phyloP scores from a whole-genome alignment of 1,139 yeast species.

The Debaryomyces coudertii region DNA sequence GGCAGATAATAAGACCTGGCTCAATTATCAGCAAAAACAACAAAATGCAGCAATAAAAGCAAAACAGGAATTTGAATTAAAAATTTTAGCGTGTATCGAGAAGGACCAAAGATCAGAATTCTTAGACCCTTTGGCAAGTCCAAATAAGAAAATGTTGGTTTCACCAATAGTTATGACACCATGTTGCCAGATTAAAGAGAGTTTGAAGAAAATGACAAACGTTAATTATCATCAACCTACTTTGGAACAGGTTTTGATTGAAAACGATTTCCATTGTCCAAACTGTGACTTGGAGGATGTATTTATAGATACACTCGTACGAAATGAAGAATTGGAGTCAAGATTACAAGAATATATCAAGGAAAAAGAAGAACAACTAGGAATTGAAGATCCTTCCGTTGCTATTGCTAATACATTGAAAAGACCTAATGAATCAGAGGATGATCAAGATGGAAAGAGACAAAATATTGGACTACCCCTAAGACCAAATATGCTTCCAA shows the following conservation, averaged over 20 bases:
- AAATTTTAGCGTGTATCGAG: conserved; percentile 38
- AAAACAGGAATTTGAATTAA: conserved; percentile 42
- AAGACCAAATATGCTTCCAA: conserved; percentile 23
- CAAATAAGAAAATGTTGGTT: conserved; percentile 61
- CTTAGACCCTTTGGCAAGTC: conserved; percentile 65
- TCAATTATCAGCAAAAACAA: conserved; percentile 74
- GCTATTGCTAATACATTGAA: conserved; percentile 20
- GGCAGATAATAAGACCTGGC: conserved; percentile 95
- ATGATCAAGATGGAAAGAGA: conserved; percentile 33
- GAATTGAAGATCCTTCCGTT: conserved; percentile 38
- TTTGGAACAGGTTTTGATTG: conserved; percentile 74
- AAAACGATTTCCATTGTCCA: conserved; percentile 89
- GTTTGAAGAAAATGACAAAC: conserved; percentile 55
- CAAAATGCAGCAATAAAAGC: conserved; percentile 54
- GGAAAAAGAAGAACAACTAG: conserved; percentile 44
- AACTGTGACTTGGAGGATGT: conserved; percentile 77
- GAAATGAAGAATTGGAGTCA: conserved; percentile 60
- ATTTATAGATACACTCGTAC: conserved; percentile 68
- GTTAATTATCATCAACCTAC: conserved; percentile 43
- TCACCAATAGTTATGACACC: conserved; percentile 83
- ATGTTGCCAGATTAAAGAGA: conserved; percentile 64
- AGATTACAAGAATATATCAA: conserved; percentile 57
- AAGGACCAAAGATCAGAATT: conserved; percentile 46
- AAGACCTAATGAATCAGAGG: conserved; percentile 27
- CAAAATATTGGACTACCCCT: conserved; percentile 29